A percentile compares a stretch with the other conserved stretches of the same genome.
Conservation (phyloP, 1,284 basidiomycete genomes). For the Pisolithus thermaeus region DNA sequence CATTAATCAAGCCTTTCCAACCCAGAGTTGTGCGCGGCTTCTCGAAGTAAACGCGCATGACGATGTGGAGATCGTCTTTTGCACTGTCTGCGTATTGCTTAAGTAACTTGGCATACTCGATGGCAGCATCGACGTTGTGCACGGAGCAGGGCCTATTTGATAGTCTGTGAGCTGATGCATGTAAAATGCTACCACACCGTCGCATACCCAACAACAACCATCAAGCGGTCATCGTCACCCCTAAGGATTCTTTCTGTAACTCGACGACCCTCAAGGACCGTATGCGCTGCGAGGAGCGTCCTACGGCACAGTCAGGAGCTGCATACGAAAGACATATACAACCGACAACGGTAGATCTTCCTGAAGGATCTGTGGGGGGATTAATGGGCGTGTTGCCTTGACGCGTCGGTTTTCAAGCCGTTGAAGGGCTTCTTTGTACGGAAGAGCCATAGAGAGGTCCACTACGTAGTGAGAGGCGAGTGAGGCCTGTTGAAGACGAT, state of each 20-base stretch:
- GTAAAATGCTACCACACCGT: neutral
- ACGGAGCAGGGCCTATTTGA: constrained; percentile 81
- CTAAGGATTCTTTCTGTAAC: constrained; percentile 74
- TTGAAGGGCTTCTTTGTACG: constrained; percentile 72
- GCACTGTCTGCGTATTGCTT: constrained; percentile 76
- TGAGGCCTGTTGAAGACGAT: constrained; percentile 17
- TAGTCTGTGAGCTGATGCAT: constrained; percentile 6
- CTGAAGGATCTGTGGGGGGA: constrained; percentile 88
- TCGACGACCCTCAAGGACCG: constrained; percentile 80
- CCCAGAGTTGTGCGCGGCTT: constrained; percentile 96
- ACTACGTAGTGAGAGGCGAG: constrained; percentile 17
- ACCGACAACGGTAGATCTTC: constrained; percentile 78
- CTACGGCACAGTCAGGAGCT: constrained; percentile 29
- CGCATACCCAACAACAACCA: constrained; percentile 75
- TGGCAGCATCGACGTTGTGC: constrained; percentile 79
- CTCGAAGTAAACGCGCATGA: constrained; percentile 98
- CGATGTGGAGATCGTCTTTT: constrained; percentile 85
- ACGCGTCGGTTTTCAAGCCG: constrained; percentile 86
- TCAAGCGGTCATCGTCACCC: constrained; percentile 83
- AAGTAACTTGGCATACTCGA: constrained; percentile 80
- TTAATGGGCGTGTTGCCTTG: constrained; percentile 78
- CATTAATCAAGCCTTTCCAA: constrained; percentile 99
- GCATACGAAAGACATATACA: neutral
- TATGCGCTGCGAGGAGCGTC: constrained; percentile 68
- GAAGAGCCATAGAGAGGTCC: constrained; percentile 50